Percentiles rank a stretch among this genome's conserved stretches.
Conservation (phyloP, 306 rosid species). For the Ormosia semicastrata region DNA sequence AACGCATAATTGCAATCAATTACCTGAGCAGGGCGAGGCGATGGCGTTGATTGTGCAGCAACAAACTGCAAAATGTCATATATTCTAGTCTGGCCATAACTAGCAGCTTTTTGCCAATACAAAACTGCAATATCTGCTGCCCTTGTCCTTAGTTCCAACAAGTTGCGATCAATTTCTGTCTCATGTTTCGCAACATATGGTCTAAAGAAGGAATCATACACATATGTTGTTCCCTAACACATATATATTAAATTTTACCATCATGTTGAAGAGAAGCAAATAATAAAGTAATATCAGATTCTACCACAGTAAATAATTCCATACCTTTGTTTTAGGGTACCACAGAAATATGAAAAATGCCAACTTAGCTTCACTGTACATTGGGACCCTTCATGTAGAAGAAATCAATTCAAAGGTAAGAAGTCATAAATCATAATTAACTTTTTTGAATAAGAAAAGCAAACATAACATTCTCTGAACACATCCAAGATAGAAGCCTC, state of each 20-base stretch:
- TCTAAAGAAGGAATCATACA: constrained; percentile 89
- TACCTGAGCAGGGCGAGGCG: constrained; percentile 83
- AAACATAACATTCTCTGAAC: constrained; percentile 11
- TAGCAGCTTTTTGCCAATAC: constrained; percentile 87
- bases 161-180: constrained; percentile 81
- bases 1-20: constrained; percentile 4
- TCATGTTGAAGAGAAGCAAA: constrained; percentile 4
- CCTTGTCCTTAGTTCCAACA: constrained; percentile 80
- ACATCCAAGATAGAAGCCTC: constrained; percentile 29
- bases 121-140: constrained; percentile 71
- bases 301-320: neutral
- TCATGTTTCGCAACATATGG: constrained; percentile 94
- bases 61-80: constrained; percentile 77
- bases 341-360: constrained; percentile 86
- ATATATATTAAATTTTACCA: constrained; percentile 19
- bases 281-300: constrained; percentile 15
- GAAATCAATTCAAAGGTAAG: neutral
- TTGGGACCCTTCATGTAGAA: constrained; percentile 79
- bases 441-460: neutral
- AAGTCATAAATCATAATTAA: neutral
- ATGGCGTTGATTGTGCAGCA: constrained; percentile 79
- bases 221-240: constrained; percentile 80
- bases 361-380: constrained; percentile 98
- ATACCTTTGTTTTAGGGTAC: constrained; percentile 95
- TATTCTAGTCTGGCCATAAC: constrained; percentile 85